Evolutionary conservation across 495 filamentous ascomycete genomes (phyloP), one percentile per base, ranked within the genome.

Genomic region (Neurospora sublineolata): DNA sequence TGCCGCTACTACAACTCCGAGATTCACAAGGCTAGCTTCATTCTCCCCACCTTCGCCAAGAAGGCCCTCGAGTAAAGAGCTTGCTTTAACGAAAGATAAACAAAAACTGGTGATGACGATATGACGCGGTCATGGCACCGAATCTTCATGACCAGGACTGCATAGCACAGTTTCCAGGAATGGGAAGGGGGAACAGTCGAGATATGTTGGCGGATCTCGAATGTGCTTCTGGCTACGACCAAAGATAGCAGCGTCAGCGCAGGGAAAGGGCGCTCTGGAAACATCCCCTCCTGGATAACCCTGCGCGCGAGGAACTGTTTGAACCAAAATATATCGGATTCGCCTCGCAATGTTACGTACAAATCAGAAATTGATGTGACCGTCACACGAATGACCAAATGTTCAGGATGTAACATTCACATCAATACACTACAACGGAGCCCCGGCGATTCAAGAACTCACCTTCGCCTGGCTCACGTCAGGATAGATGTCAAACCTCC

Each of bases 1-100:
- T 97, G 91, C 90, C 85, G 88, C 79, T 99, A 99, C 88, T 98
- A 98, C 86, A 98, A 94, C 84, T 86, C 90, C 77, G 90, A 93
- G 77, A 94, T 98, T 81, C 96, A 99, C 85, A 89, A 92, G 83
- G 94, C 96, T 46, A 89, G 89, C 82, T 99, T 97, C 82, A 83
- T 97, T 69, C 85, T 99, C 79, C 95, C 95, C 27, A 97, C 88
- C 76, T 98, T 97, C 79, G 94, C 96, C 16, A 87, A 91, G 77
- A 86, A 91, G 85, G 94, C 91, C 70, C 83, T 97, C 73, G 77
- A 86, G 77, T 89, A 84, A 72, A 72, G 39, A 42, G 37, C 16
- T 27, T 23, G 23, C 52, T 33, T 60, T 33, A 14, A 33, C 27
- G 27, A 64, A 30, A 64, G 6, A 64, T 18, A 33, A 64, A 33